These are phyloP conservation scores for Cyberlindnera americana DNA, from an alignment of 805 yeast species.

Conservation along the genomic window DNA sequence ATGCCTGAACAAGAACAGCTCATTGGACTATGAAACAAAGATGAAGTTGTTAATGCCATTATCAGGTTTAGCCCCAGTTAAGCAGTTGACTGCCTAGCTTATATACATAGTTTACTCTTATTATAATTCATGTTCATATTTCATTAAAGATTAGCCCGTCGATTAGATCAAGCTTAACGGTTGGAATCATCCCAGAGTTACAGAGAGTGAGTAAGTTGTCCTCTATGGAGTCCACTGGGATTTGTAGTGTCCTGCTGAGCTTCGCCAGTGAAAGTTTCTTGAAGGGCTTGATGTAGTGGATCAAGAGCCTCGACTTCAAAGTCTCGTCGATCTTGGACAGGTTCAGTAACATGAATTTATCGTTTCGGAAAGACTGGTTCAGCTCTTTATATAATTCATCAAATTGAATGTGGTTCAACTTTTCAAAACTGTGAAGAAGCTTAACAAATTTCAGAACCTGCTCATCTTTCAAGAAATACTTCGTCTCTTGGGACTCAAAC, in stretches of 20 bases:
- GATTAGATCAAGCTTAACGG: slow-evolving; percentile 25
- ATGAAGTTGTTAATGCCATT: slow-evolving; percentile 26
- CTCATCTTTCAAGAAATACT: slow-evolving; percentile 26
- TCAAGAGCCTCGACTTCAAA: slow-evolving; percentile 23
- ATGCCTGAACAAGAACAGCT: slow-evolving; percentile 25
- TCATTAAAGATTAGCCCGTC: slow-evolving; percentile 26
- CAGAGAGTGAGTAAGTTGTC: slow-evolving; percentile 23
- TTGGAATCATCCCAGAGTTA: slow-evolving; percentile 20
- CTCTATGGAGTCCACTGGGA: slow-evolving; percentile 22
- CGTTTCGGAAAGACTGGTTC: slow-evolving; percentile 10
- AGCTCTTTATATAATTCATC: slow-evolving; percentile 10
- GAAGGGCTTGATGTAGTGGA: slow-evolving; percentile 29
- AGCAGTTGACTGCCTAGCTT: slow-evolving; percentile 17
- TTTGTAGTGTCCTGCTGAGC: slow-evolving; percentile 16
- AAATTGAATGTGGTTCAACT: slow-evolving; percentile 20
- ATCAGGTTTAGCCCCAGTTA: slow-evolving; percentile 28
- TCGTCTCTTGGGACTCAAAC: slow-evolving; percentile 30
- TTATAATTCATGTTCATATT: no score
- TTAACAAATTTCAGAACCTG: slow-evolving; percentile 21
- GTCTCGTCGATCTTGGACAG: slow-evolving; percentile 20
- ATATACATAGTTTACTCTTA: no score
- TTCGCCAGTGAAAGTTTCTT: slow-evolving; percentile 22
- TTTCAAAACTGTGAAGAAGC: slow-evolving; percentile 22
- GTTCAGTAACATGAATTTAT: slow-evolving; percentile 20
- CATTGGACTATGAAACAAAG: slow-evolving; percentile 22